Percentiles rank a stretch among this genome's conserved stretches.
phyloP scores from a whole-genome alignment of 1,284 basidiomycete species.

The Coniferiporia weirii region DNA sequence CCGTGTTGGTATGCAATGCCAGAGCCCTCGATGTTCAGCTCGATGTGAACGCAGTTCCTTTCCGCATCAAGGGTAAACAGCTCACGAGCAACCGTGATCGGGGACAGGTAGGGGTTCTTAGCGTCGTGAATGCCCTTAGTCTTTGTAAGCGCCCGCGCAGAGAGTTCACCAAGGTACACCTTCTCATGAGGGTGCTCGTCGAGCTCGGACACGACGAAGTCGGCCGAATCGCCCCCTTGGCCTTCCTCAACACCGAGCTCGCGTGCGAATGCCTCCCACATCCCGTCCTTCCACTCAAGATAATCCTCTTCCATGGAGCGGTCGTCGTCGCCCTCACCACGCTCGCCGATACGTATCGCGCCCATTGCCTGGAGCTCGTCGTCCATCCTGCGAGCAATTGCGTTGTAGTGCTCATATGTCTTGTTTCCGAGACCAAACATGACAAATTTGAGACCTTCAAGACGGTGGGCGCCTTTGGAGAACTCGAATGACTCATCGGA shows the following conservation, averaged over 20 bases:
- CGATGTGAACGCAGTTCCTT: slow-evolving; percentile 93
- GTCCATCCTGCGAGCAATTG: slow-evolving; percentile 82
- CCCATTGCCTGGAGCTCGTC: slow-evolving; percentile 73
- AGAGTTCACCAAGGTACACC: slow-evolving; percentile 88
- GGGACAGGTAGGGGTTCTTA: slow-evolving; percentile 94
- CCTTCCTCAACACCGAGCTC: slow-evolving; percentile 91
- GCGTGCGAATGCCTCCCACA: slow-evolving; percentile 87
- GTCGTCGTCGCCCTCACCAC: slow-evolving; percentile 97
- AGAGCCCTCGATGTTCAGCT: slow-evolving; percentile 91
- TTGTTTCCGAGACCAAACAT: slow-evolving; percentile 93
- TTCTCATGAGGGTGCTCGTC: slow-evolving; percentile 72
- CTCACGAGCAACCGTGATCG: slow-evolving; percentile 74
- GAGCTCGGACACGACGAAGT: slow-evolving; percentile 88
- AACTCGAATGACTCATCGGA: slow-evolving; percentile 85
- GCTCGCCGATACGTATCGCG: slow-evolving; percentile 81
- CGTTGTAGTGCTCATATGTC: slow-evolving; percentile 96
- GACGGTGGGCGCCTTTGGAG: slow-evolving; percentile 68
- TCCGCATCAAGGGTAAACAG: slow-evolving; percentile 75
- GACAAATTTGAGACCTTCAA: slow-evolving; percentile 91
- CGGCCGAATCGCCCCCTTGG: slow-evolving; percentile 90
- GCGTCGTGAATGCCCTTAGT: slow-evolving; percentile 94
- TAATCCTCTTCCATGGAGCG: slow-evolving; percentile 99
- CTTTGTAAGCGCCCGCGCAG: slow-evolving; percentile 83
- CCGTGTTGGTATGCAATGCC: slow-evolving; percentile 99
- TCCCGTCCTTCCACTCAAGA: slow-evolving; percentile 97